Conservation (phyloP, 2,329 filamentous ascomycete species). For the Thelonectria olida region DNA sequence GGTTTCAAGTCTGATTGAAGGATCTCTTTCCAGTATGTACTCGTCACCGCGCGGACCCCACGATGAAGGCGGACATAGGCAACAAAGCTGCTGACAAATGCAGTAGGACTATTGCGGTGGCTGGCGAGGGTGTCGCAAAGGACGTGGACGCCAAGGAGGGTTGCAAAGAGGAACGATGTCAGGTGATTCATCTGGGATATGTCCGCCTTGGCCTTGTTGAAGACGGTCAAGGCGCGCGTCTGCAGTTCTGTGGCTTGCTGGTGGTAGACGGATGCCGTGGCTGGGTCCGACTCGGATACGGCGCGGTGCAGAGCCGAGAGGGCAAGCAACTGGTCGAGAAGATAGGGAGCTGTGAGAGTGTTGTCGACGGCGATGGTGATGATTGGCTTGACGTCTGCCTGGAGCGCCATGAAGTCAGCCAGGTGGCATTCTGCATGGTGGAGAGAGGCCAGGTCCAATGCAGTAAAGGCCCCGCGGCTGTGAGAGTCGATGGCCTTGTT, state of each 20-base stretch:
- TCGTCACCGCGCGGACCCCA: conserved; percentile 46
- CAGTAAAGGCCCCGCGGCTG: no score
- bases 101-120: conserved; percentile 41
- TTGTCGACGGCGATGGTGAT: background rate
- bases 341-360: background rate
- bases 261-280: conserved; percentile 31
- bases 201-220: conserved; percentile 34
- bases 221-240: conserved; percentile 44
- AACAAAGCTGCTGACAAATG: conserved; percentile 42
- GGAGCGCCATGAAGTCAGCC: background rate
- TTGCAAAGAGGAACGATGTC: conserved; percentile 47
- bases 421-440: background rate
- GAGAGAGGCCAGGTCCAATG: background rate
- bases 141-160: conserved; percentile 50
- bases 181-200: conserved; percentile 38
- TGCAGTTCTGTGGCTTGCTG: conserved; percentile 48
- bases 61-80: conserved; percentile 46
- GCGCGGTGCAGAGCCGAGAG: conserved; percentile 49
- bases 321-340: conserved; percentile 45
- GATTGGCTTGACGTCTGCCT: background rate
- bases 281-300: no score
- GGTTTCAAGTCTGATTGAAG: background rate
- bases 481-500: no score
- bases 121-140: conserved; percentile 51
- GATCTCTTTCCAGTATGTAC: conserved; percentile 34